Base-by-base conservation (phyloP, 768 basidiomycete species). In the Hygrocybe punicea region DNA sequence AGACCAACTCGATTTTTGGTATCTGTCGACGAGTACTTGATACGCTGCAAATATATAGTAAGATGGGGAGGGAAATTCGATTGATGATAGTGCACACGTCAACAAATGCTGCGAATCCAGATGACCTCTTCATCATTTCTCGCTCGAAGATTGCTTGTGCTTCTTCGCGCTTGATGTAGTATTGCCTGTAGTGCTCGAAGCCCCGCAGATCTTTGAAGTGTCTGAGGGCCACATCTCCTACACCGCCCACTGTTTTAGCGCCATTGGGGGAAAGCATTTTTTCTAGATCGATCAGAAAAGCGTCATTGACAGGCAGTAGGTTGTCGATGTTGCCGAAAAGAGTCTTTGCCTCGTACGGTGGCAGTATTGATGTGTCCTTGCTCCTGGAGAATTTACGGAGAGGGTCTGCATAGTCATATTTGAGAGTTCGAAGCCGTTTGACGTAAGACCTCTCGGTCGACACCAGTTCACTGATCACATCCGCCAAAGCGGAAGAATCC, bases 301-400 rank as follows among this genome's bases (percentile, higher is more conserved):
- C 84, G 65, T 92, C 89, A 65, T 98, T 93, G n/a, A 92, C 89
- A 1, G 86, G 86, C 3, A 98, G 71, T 19, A 99, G 80, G 51
- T 83, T 86, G 70, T 98, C 95, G 51, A 98, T 81, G 72, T 99
- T 98, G 54, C 91, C 92, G 63, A 99, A 98, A 21, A 99, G 79
- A 1, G 84, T 91, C 61, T 91, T 94, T 34, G 95, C 95, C 69
- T 98, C 91, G 69, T 96, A 98, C 19, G 84, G 73, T 1, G 90
- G 87, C 45, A 99, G 81, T 63, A 99, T 91, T 35, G 89, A 85
- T 0, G 91, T 94, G 58, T 88, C 86, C 67, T 91, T 90, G 69
- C 81, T 86, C 54, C 83, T 81, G 19, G 96, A 84, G 68, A 95
- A 99, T 44, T 81, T 81, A 36, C 94, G 84, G 24, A 99, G 76